Conservation (phyloP, 2,329 filamentous ascomycete species). For the Zasmidium angulare region DNA sequence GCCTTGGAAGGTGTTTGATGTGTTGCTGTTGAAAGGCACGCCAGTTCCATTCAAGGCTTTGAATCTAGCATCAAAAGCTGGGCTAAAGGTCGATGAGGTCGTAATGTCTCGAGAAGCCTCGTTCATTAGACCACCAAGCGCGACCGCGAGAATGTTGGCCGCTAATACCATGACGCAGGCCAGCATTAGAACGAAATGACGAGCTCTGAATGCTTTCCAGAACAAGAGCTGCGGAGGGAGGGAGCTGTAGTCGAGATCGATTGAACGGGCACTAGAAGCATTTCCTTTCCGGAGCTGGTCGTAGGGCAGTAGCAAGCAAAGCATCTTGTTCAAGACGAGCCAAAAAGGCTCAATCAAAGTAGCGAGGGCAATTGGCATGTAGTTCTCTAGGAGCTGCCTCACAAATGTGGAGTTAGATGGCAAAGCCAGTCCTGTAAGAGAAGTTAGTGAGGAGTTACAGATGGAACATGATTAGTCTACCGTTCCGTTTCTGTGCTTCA, state of each 20-base stretch:
- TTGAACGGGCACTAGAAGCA: conserved; percentile 31
- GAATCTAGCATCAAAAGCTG: background rate
- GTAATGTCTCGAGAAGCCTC: conserved; percentile 31
- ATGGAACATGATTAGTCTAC: background rate
- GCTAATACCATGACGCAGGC: conserved; percentile 53
- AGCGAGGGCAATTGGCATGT: conserved; percentile 55
- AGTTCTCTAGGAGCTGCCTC: conserved; percentile 47
- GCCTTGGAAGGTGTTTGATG: conserved; percentile 31
- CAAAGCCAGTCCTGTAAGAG: conserved; percentile 36
- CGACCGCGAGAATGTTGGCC: conserved; percentile 55
- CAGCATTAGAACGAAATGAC: conserved; percentile 48
- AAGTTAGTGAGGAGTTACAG: background rate
- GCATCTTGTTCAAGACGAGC: conserved; percentile 53
- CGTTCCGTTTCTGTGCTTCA: conserved; percentile 1
- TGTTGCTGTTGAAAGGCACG: conserved; percentile 15
- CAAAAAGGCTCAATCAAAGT: conserved; percentile 60
- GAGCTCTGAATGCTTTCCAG: conserved; percentile 45
- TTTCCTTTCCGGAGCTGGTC: conserved; percentile 48
- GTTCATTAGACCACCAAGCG: conserved; percentile 53
- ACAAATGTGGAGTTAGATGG: conserved; percentile 39
- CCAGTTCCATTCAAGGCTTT: conserved; percentile 31
- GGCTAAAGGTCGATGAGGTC: background rate
- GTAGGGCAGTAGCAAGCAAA: conserved; percentile 58
- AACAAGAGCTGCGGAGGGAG: conserved; percentile 56
- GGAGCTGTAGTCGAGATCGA: conserved; percentile 53